Evolutionary conservation across 1,284 basidiomycete species (phyloP).

Genomic region (Rhodotorula sp.): DNA sequence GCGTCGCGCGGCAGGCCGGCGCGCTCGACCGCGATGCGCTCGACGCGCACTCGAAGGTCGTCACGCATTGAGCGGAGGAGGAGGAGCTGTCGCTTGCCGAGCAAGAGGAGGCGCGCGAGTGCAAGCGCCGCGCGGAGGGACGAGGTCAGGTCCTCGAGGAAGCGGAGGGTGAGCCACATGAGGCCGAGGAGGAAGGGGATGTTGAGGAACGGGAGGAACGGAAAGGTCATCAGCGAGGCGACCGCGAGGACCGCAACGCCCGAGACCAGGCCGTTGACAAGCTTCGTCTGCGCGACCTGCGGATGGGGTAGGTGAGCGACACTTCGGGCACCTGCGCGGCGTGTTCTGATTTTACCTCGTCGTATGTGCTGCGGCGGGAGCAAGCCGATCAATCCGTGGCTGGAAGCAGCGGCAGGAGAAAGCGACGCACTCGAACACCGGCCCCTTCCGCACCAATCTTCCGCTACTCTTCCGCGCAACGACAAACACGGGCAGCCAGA

Average conservation of each 20-base stretch:
- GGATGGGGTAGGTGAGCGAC: neutral
- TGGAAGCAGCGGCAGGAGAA: neutral
- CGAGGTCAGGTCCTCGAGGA: conserved; percentile 78
- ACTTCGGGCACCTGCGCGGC: accelerated
- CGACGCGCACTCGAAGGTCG: conserved; percentile 64
- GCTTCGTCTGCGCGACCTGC: conserved; percentile 81
- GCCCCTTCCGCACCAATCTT: conserved; percentile 36
- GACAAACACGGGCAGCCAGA: conserved; percentile 75
- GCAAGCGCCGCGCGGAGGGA: conserved; percentile 69
- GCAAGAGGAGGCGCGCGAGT: conserved; percentile 63
- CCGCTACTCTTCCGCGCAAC: conserved; percentile 65
- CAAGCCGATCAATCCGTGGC: neutral
- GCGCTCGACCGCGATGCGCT: conserved; percentile 63
- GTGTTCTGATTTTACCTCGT: conserved; percentile 21
- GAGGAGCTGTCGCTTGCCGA: conserved; percentile 63
- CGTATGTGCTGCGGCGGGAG: conserved; percentile 30
- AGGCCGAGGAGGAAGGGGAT: conserved; percentile 48
- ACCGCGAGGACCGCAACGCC: conserved; percentile 59
- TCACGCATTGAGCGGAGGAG: conserved; percentile 60
- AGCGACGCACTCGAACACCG: conserved; percentile 36
- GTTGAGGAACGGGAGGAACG: conserved; percentile 51
- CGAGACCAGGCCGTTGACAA: conserved; percentile 73
- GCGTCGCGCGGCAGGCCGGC: conserved; percentile 69
- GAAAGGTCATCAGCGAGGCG: conserved; percentile 54
- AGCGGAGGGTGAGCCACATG: conserved; percentile 84